Evolutionary conservation across 495 filamentous ascomycete species (phyloP), one percentile per base, ranked within the genome.

Genomic region (Neurospora tetrasperma): DNA sequence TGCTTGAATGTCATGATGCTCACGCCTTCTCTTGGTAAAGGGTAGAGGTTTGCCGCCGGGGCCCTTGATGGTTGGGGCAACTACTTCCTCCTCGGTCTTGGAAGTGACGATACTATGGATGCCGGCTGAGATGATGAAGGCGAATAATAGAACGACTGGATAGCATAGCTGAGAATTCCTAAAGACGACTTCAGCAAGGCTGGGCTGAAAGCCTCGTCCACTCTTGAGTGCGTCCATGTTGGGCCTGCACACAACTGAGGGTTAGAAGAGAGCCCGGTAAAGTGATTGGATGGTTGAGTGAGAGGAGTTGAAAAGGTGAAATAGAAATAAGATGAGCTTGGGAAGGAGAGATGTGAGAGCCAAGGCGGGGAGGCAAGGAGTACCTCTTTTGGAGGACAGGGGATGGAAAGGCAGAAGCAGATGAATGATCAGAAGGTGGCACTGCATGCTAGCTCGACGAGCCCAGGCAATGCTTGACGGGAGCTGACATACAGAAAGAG

Each of bases 1-100:
- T 9, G 75, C 76, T 27, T 84, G 71, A 9, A 75, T 71, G 62
- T 81, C 79, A 66, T 78, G 75, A 42, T 82, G 77, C 69, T 81
- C 76, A 48, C 80, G 77, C 78, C 83, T 85, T 73, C 79, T 81
- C 74, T 85, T 86, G 73, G 84, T 87, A 71, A 86, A 78, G 42
- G 94, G 93, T 31, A 97, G 83, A 18, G 92, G 92, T 78, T 94
- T 93, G 70, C 94, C 94, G 43, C 92, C 93, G 0, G 93, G 94
- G 16, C 94, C 93, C 69, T 48, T 81, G 70, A 79, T 79, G 41
- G 78, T 79, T 38, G 84, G 81, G 11, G 72, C 73, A 68, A 80
- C 77, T 23, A 83, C 73, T 73, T 83, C 80, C 42, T 84, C 83
- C 71, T 83, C 83, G n/a, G 78, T 81, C 70, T 79, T 81, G 48